Percentiles rank a stretch among this genome's conserved stretches.
These are phyloP conservation scores for Withania somnifera DNA, from an alignment of 305 asterid species.

Conservation along the genomic window DNA sequence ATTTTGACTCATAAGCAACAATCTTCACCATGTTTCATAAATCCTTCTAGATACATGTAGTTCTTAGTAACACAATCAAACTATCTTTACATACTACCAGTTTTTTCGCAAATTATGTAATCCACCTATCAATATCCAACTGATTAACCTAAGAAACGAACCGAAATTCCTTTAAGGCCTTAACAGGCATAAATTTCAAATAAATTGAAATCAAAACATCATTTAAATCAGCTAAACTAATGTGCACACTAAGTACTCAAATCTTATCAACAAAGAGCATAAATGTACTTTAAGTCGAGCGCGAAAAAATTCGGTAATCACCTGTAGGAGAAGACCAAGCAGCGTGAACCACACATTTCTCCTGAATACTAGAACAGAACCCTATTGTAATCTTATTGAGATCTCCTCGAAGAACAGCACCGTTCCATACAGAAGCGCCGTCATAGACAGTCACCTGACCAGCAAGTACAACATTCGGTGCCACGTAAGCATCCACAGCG, in stretches of 20 bases:
- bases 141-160: neutral
- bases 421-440: constrained; percentile 92
- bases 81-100: neutral
- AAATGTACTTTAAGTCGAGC: neutral
- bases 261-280: neutral
- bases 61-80: neutral
- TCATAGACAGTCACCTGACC: constrained; percentile 88
- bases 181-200: too few relatives aligned
- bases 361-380: constrained; percentile 88
- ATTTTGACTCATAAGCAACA: neutral
- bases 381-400: constrained; percentile 86
- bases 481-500: constrained; percentile 94
- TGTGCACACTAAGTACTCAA: too few relatives aligned
- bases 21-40: neutral
- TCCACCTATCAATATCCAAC: neutral
- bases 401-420: constrained; percentile 86
- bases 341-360: constrained; percentile 80
- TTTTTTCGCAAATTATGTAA: neutral
- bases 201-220: neutral
- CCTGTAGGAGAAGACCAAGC: constrained; percentile 98
- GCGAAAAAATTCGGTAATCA: constrained; percentile 7
- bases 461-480: constrained; percentile 87
- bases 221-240: neutral
- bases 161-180: too few relatives aligned
- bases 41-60: neutral